Base-by-base conservation (phyloP, 78 protist species). In the Polysphondylium violaceum region DNA sequence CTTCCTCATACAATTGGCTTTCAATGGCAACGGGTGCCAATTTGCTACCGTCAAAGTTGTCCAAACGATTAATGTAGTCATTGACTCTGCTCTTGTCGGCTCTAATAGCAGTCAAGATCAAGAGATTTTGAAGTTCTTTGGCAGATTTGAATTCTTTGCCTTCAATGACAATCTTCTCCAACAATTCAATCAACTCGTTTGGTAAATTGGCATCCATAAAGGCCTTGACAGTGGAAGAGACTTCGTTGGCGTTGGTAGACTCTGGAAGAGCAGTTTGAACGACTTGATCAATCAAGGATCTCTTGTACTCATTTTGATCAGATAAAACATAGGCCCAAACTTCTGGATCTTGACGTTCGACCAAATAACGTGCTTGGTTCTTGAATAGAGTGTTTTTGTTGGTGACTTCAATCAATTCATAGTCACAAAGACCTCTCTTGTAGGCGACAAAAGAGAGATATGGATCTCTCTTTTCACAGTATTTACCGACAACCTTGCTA, bases 401-500 rank as follows among this genome's bases (percentile, higher is more conserved):
- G 93, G 99, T 95, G 74, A 99, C 98, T 38, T 87, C 97, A 56
- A 99, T 74, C 58, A 99, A 90, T 86, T 99, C 99, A 38, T 71
- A 85, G 91, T 99, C 99, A 94, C 99, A 98, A 21, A 27, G 31
- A 86, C 96, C 97, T 21, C 96, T 89, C 92, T 96, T 92, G 96
- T 97, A 97, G 51, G 96, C 97, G 41, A 97, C 86, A 76, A 96
- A 88, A 33, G 99, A 98, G 38, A 98, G 95, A 74, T 96, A 94
- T 59, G 99, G 99, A 91, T 99, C 99, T 40, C 99, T 94, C 95
- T 97, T 97, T 95, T 98, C 99, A 90, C 99, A 99, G 93, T 96
- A 96, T 64, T 59, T 76, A 51, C 99, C 99, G 72, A 98, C 98
- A 0, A 96, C 98, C 41, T 58, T 55, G 36, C 92, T 72, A 83